Evolutionary conservation across 805 yeast genomes (phyloP).

Genomic region (Kazachstania martiniae): DNA sequence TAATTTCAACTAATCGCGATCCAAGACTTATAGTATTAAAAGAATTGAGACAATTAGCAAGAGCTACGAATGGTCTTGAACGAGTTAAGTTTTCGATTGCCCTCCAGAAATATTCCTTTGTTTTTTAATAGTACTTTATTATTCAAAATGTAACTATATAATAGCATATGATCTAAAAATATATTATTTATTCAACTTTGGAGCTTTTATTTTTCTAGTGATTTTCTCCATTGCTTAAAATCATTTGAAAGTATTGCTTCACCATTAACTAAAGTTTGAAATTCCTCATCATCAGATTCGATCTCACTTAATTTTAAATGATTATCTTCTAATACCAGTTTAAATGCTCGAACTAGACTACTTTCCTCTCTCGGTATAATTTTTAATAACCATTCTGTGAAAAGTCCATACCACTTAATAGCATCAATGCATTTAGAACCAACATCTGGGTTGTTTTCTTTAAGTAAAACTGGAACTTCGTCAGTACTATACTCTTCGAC

Average conservation of each 20-base stretch:
- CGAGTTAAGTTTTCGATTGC: slow-evolving; percentile 20
- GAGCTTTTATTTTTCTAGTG: slow-evolving; percentile 3
- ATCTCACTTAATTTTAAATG: slow-evolving; percentile 41
- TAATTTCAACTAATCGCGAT: slow-evolving; percentile 31
- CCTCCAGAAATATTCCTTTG: slow-evolving; percentile 15
- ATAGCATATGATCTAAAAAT: no score
- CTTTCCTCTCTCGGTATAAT: slow-evolving; percentile 40
- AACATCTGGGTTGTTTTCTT: slow-evolving; percentile 31
- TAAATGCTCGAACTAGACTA: slow-evolving; percentile 46
- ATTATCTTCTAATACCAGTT: slow-evolving; percentile 39
- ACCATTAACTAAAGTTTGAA: slow-evolving; percentile 30
- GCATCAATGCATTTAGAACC: slow-evolving; percentile 67
- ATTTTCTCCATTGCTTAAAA: slow-evolving; percentile 44
- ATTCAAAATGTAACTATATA: background rate
- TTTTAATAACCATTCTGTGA: slow-evolving; percentile 63
- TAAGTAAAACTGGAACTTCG: slow-evolving; percentile 62
- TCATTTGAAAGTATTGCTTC: slow-evolving; percentile 35
- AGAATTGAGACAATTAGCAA: slow-evolving; percentile 36
- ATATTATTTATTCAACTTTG: no score
- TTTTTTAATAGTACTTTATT: slow-evolving; percentile 1
- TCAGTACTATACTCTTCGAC: slow-evolving; percentile 72
- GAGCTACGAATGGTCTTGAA: slow-evolving; percentile 28
- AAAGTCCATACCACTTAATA: slow-evolving; percentile 77
- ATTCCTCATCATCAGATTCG: slow-evolving; percentile 27
- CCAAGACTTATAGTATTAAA: slow-evolving; percentile 47